phyloP scores from a whole-genome alignment of 768 basidiomycete genomes.

The Termitomyces sp. region DNA sequence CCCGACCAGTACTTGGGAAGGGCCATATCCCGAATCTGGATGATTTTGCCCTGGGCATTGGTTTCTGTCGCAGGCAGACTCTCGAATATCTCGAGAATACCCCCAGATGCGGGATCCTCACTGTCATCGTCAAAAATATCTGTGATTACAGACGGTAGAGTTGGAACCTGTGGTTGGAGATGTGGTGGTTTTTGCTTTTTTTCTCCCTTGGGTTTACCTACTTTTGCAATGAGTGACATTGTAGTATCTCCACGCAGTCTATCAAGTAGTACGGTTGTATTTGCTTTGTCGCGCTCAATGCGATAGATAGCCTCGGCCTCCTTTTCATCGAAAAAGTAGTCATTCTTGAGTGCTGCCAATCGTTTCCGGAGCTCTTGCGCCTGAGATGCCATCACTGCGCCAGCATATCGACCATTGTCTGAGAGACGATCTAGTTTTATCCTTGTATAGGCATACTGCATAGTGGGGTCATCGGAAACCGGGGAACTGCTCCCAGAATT shows the following conservation, averaged over 20 bases:
- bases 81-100: slow-evolving; percentile 76
- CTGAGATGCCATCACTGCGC: slow-evolving; percentile 23
- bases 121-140: slow-evolving; percentile 56
- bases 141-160: background rate
- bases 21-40: slow-evolving; percentile 66
- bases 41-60: slow-evolving; percentile 49
- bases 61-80: slow-evolving; percentile 53
- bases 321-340: slow-evolving; percentile 70
- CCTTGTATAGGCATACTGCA: slow-evolving; percentile 61
- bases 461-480: slow-evolving; percentile 53
- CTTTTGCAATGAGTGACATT: background rate
- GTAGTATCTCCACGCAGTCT: slow-evolving; percentile 26
- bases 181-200: slow-evolving; percentile 16
- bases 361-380: slow-evolving; percentile 40
- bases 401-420: slow-evolving; percentile 18
- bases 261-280: slow-evolving; percentile 40
- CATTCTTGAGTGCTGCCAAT: slow-evolving; percentile 42
- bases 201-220: background rate
- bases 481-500: slow-evolving; percentile 28
- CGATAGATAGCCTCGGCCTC: slow-evolving; percentile 61
- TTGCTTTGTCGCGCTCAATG: slow-evolving; percentile 48
- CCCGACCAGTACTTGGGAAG: slow-evolving; percentile 84
- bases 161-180: slow-evolving; percentile 14
- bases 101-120: slow-evolving; percentile 44
- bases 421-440: slow-evolving; percentile 49